Conservation (phyloP, 1,284 basidiomycete species). For the Rhodotorula sp. region DNA sequence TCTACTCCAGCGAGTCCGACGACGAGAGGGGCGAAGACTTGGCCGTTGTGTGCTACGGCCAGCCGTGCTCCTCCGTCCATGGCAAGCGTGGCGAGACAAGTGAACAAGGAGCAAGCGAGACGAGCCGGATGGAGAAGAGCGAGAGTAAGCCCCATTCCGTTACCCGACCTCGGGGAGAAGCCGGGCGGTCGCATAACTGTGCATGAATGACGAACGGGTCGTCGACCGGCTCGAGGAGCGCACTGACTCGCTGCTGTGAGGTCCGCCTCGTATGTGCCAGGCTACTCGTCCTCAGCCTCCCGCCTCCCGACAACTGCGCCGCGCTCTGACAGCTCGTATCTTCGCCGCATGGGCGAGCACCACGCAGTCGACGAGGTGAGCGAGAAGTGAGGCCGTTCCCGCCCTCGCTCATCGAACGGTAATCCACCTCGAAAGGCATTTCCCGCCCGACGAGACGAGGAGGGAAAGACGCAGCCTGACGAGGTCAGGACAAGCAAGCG, state of each 20-base stretch:
- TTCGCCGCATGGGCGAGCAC: constrained; percentile 5
- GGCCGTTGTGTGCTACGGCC: background rate
- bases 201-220: constrained; percentile 27
- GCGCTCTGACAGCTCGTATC: constrained; percentile 15
- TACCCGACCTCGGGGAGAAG: constrained; percentile 3
- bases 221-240: constrained; percentile 19
- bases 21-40: background rate
- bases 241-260: constrained; percentile 3
- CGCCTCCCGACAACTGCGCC: background rate
- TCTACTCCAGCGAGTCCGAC: background rate
- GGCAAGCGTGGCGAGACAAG: background rate
- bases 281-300: background rate
- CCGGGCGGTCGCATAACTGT: constrained; percentile 27
- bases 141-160: constrained; percentile 34
- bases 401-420: too few species aligned
- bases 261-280: background rate
- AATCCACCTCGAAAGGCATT: background rate
- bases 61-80: background rate
- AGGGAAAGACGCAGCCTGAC: background rate
- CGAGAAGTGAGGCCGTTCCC: background rate
- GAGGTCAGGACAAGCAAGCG: background rate
- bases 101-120: background rate
- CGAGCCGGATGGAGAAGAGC: constrained; percentile 4
- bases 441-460: background rate
- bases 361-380: background rate